Evolutionary conservation across 1,139 yeast genomes (phyloP).

Genomic region (Kodamaea sp.): DNA sequence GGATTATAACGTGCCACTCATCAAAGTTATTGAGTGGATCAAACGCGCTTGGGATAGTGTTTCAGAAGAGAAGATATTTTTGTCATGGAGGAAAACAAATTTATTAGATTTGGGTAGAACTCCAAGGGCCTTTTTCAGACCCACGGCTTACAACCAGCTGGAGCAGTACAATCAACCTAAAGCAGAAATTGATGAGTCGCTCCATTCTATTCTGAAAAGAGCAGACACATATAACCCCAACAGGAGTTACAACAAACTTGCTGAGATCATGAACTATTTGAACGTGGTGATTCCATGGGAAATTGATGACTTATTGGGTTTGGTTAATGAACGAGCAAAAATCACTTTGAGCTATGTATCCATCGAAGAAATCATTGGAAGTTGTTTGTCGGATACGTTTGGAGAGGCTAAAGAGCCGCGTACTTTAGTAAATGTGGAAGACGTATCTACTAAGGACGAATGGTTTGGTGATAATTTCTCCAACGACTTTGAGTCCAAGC

Average conservation of each 20-base stretch:
- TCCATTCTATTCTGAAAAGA: neutral
- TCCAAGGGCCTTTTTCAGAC: no score
- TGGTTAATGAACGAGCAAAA: slow-evolving; percentile 59
- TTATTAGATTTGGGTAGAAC: slow-evolving; percentile 13
- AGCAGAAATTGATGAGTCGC: neutral
- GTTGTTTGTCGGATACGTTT: slow-evolving; percentile 52
- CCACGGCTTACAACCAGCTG: neutral
- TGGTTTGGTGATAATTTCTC: slow-evolving; percentile 6
- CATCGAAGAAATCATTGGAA: slow-evolving; percentile 63
- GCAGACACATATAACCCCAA: slow-evolving; percentile 19
- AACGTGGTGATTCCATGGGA: slow-evolving; percentile 62
- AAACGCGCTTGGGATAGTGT: slow-evolving; percentile 57
- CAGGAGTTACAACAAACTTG: slow-evolving; percentile 37
- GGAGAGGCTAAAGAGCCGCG: slow-evolving; percentile 3
- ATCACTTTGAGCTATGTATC: slow-evolving; percentile 56
- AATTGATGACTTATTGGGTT: slow-evolving; percentile 52
- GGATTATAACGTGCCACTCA: slow-evolving; percentile 49
- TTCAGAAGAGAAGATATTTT: slow-evolving; percentile 44
- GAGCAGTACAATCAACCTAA: neutral
- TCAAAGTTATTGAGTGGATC: slow-evolving; percentile 59
- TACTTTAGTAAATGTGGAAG: slow-evolving; percentile 5
- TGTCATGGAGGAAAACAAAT: slow-evolving; percentile 50
- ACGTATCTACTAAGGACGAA: slow-evolving; percentile 1
- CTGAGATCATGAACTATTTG: slow-evolving; percentile 43
- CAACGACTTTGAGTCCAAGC: neutral